Evolutionary conservation across 768 basidiomycete species (phyloP).

Genomic region (Coprinopsis cinerea): DNA sequence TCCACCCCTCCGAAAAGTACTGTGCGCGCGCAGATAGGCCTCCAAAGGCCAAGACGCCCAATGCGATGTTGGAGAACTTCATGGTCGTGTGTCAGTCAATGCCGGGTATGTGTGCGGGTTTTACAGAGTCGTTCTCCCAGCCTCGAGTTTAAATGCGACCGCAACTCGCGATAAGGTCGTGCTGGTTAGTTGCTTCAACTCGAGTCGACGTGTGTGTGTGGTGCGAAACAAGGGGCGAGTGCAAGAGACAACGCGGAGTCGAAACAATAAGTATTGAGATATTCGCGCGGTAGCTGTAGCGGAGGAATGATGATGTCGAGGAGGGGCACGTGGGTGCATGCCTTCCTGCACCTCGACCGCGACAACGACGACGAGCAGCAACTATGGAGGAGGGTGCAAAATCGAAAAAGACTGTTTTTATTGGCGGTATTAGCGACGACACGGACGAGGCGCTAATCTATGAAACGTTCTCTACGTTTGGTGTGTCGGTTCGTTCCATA

Average conservation of each 20-base stretch:
- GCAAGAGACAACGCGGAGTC: not conserved
- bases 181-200: not conserved
- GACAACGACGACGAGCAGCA: no score
- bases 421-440: constrained; percentile 80
- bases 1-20: constrained; percentile 81
- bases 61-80: constrained; percentile 35
- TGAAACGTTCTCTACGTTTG: constrained; percentile 83
- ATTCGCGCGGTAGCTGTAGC: no score
- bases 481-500: constrained; percentile 31
- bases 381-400: constrained; percentile 78
- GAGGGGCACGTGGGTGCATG: no score
- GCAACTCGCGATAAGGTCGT: not conserved
- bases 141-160: no score
- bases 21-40: constrained; percentile 44
- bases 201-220: not conserved
- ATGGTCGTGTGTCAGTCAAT: no score
- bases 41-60: constrained; percentile 31
- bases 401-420: constrained; percentile 80
- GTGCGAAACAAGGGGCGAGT: not conserved
- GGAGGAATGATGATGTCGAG: no score
- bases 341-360: no score
- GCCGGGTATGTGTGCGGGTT: no score
- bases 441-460: constrained; percentile 74
- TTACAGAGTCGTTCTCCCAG: not conserved
- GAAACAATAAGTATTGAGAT: no score